Base-by-base conservation (phyloP, 129 eudicot genomes). In the Tagetes erecta region DNA sequence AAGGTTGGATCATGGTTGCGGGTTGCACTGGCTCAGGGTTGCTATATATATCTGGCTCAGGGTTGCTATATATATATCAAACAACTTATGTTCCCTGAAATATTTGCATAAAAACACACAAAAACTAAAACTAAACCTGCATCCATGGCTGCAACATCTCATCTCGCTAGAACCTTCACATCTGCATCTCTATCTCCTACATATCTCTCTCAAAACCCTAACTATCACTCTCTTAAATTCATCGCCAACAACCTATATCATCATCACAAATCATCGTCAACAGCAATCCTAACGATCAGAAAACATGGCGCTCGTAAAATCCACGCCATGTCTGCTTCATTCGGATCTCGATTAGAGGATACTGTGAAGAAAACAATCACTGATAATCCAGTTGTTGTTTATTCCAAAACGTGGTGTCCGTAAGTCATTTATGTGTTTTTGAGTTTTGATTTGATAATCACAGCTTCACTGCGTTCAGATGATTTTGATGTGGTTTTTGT, bases 381-480 rank as follows among this genome's bases (percentile, higher is more conserved):
- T 3, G 92, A 90, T 33, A 84, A 93, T 76, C 96, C 96, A 4
- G 96, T 93, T 72, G 98, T 93, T 46, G 96, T 90, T 64, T 93
- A 93, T 85, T 92, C 98, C 73, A 89, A 92, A 75, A 76, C 87
- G 33, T 89, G 95, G 95, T 92, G 96, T 53, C 85, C 98, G 98
- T 92, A 67, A 82, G 98, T 86, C 0, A 37, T 3, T 53, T 62
- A 1, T 4, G 14, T 59, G 8, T 68, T 42, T 72, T 65, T 34
- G 3, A 0, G 27, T 39, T 50, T 45, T 10, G 38, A 67, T 36
- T 66, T 38, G 64, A 1, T 50, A 64, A 47, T 68, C 40, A 38
- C 39, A 8, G 31, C 55, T 4, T 45, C 53, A 40, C 8, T 81
- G 40, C 51, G 52, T 20, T 20, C 27, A 79, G 14, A 34, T 39